Percentiles rank a stretch among this genome's conserved stretches.
Conservation (phyloP, 345 rosid genomes). For the Iberis pinnata region DNA sequence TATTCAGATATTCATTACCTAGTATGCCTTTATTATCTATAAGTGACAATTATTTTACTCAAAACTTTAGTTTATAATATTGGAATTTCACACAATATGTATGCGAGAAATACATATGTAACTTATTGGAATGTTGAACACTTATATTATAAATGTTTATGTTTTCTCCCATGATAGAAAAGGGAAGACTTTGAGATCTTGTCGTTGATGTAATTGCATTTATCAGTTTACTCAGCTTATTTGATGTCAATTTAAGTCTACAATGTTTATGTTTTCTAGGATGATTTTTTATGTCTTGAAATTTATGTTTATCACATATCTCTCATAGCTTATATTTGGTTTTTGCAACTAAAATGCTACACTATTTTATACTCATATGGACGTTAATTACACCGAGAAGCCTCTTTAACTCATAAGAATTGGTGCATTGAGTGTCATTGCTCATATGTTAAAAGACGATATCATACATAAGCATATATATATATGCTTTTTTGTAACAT, state of each 20-base stretch:
- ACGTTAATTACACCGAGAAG: too few relatives aligned
- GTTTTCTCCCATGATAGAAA: constrained; percentile 27
- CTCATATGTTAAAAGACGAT: too few relatives aligned
- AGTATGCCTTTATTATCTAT: background rate
- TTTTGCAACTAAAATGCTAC: too few relatives aligned
- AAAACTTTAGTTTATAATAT: background rate
- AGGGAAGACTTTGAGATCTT: constrained; percentile 22
- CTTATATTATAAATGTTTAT: background rate
- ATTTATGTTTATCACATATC: too few relatives aligned
- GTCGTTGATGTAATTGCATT: constrained; percentile 40
- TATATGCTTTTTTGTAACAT: too few relatives aligned
- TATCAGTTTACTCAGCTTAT: constrained; percentile 30
- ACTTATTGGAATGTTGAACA: background rate
- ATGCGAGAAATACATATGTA: background rate
- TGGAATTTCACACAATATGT: constrained; percentile 5
- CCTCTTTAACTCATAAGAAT: too few relatives aligned
- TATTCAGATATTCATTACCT: background rate
- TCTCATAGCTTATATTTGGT: too few relatives aligned
- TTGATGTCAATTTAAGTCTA: constrained; percentile 2
- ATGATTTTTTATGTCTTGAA: too few relatives aligned
- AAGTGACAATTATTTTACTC: background rate
- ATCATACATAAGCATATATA: too few relatives aligned
- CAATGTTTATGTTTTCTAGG: too few relatives aligned
- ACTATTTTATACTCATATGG: too few relatives aligned
- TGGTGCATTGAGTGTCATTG: too few relatives aligned